Evolutionary conservation across 176 grass and related monocot species (phyloP), one percentile per base, ranked within the genome.

Genomic region (Zea luxurians): DNA sequence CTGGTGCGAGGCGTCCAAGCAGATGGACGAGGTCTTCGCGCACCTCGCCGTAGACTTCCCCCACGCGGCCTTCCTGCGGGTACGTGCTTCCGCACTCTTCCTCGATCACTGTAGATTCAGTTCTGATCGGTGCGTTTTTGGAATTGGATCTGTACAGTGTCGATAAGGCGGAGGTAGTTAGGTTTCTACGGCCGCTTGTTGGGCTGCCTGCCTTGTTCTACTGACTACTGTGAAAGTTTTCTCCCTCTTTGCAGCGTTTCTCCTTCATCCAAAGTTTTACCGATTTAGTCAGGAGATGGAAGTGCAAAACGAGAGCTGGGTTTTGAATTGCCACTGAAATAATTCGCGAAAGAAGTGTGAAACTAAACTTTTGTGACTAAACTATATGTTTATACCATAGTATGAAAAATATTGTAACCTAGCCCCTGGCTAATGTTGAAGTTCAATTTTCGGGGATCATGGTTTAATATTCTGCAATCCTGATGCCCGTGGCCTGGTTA

Each of bases 1-100:
- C 5, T 99, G 96, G 96, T 99, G 96, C 86, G 96, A 90, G 75
- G 92, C 92, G 48, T 99, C 96, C 75, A 99, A 99, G 83, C 96
- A 95, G 90, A 99, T 99, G 96, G 92, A 99, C 63, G 90, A 95
- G 90, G 88, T 99, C 77, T 95, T 95, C 86, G 79, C 92, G 27
- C 92, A 93, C 81, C 90, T 99, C 80, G 92, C 96, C 78, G 67
- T 91, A 34, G 96, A 99, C 54, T 89, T 87, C 85, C 90, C 96
- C 27, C 85, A 93, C 53, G 92, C 86, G 10, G 75, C 76, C 80
- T 99, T 99, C 88, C 74, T 95, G 61, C 73, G 90, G 64, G 96
- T 95, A 78, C 62, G 36, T 55, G 11, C 6, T 35, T 5, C 66
- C 27, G 48, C 15, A 10, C 2, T 5, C 17, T 8, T 16, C 12